phyloP scores from a whole-genome alignment of 257 asterid genomes.

The Penstemon davidsonii region DNA sequence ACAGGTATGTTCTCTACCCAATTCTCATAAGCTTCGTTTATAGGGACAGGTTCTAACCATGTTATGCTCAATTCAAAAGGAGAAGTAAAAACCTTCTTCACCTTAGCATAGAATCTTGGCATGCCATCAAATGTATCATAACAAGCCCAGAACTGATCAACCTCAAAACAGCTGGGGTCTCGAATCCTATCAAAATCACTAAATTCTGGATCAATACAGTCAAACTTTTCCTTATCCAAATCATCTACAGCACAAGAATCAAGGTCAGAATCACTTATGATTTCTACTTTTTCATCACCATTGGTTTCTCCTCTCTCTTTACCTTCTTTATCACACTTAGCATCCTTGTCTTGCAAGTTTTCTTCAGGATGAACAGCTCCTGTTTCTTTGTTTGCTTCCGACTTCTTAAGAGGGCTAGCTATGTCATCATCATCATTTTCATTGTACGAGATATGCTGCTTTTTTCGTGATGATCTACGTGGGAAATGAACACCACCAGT shows the following conservation, averaged over 20 bases:
- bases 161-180: slow-evolving; percentile 37
- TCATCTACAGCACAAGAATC: slow-evolving; percentile 16
- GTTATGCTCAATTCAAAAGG: slow-evolving; percentile 50
- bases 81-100: slow-evolving; percentile 36
- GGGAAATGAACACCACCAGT: slow-evolving; percentile 27
- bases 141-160: slow-evolving; percentile 61
- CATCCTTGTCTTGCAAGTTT: slow-evolving; percentile 25
- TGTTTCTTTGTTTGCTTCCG: slow-evolving; percentile 21
- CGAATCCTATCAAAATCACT: slow-evolving; percentile 46
- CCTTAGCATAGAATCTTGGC: slow-evolving; percentile 67
- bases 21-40: slow-evolving; percentile 17
- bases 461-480: slow-evolving; percentile 56
- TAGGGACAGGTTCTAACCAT: slow-evolving; percentile 59
- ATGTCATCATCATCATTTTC: slow-evolving; percentile 52
- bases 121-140: slow-evolving; percentile 54
- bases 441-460: slow-evolving; percentile 50
- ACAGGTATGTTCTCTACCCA: slow-evolving; percentile 51
- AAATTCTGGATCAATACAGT: slow-evolving; percentile 59
- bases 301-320: slow-evolving; percentile 25
- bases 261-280: slow-evolving; percentile 30
- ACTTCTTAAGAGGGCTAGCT: slow-evolving; percentile 35
- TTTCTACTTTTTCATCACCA: slow-evolving; percentile 23
- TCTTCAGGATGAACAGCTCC: slow-evolving; percentile 29
- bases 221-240: slow-evolving; percentile 5
- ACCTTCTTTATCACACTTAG: slow-evolving; percentile 20